Percentiles rank a stretch among this genome's conserved stretches.
Conservation (phyloP, 129 eudicot species). For the Cynara cardunculus region DNA sequence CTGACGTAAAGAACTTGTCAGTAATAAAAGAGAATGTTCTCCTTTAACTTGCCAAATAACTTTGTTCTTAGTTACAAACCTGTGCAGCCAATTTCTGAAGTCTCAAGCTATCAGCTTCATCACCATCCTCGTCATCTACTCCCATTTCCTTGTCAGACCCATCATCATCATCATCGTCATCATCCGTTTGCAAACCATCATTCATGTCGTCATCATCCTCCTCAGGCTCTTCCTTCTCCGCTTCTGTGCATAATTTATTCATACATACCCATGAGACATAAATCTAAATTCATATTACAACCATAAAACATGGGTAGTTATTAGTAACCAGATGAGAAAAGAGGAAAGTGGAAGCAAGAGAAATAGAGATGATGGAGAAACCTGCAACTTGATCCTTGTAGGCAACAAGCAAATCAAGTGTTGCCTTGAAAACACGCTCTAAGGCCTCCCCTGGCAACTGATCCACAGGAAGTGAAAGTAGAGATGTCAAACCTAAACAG, state of each 20-base stretch:
- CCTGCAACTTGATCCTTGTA: slow-evolving; percentile 94
- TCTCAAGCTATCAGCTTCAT: slow-evolving; percentile 65
- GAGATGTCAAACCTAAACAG: slow-evolving; percentile 85
- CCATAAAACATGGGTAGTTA: background rate
- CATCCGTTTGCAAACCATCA: slow-evolving; percentile 62
- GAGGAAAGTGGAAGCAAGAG: background rate
- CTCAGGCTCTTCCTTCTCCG: slow-evolving; percentile 51
- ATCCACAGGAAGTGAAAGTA: slow-evolving; percentile 70
- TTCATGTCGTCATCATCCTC: slow-evolving; percentile 67
- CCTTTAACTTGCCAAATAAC: background rate
- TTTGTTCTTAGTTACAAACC: slow-evolving; percentile 38
- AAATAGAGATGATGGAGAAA: slow-evolving; percentile 10
- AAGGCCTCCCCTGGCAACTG: slow-evolving; percentile 86
- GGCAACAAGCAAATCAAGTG: slow-evolving; percentile 81
- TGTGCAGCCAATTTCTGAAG: slow-evolving; percentile 78
- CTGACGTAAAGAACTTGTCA: background rate
- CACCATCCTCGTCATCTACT: slow-evolving; percentile 76
- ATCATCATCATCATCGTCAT: slow-evolving; percentile 62
- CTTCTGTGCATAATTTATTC: slow-evolving; percentile 30
- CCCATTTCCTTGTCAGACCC: slow-evolving; percentile 89
- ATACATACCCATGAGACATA: background rate
- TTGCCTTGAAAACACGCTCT: slow-evolving; percentile 80
- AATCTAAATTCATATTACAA: background rate
- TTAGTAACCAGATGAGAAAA: background rate
- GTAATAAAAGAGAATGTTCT: too few species aligned